Percentiles rank a stretch among this genome's conserved stretches.
Evolutionary conservation across 352 stramenopile genomes (phyloP).

Genomic region (Hyaloperonospora arabidopsidis): DNA sequence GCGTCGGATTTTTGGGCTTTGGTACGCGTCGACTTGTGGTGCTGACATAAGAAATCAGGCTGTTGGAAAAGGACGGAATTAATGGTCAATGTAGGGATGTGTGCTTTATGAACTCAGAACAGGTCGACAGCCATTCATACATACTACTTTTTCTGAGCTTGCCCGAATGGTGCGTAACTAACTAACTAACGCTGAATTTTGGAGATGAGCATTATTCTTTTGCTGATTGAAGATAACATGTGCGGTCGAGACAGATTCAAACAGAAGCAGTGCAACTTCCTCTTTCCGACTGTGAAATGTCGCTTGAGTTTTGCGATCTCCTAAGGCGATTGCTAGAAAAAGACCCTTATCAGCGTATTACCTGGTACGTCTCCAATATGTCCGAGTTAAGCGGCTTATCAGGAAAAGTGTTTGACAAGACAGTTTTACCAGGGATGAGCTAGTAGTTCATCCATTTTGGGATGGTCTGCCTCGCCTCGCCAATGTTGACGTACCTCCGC

Average conservation of each 20-base stretch:
- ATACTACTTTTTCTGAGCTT: slow-evolving; percentile 67
- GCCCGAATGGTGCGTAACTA: slow-evolving; percentile 45
- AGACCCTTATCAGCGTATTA: slow-evolving; percentile 65
- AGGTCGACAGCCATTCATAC: slow-evolving; percentile 56
- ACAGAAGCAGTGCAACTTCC: slow-evolving; percentile 41
- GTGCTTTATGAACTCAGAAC: slow-evolving; percentile 72
- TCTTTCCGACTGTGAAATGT: slow-evolving; percentile 42
- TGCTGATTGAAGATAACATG: background rate
- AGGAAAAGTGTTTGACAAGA: slow-evolving; percentile 9
- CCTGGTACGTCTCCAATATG: slow-evolving; percentile 37
- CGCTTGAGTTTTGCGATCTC: slow-evolving; percentile 47
- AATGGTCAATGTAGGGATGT: slow-evolving; percentile 40
- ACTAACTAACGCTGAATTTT: background rate
- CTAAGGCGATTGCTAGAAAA: slow-evolving; percentile 53
- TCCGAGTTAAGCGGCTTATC: background rate
- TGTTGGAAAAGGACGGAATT: background rate
- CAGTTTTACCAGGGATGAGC: slow-evolving; percentile 39
- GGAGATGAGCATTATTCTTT: background rate
- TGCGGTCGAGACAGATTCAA: slow-evolving; percentile 48
- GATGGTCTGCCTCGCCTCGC: slow-evolving; percentile 19
- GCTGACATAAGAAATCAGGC: background rate
- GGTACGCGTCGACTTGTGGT: slow-evolving; percentile 21
- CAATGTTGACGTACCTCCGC: slow-evolving; percentile 38
- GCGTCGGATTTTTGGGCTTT: slow-evolving; percentile 85
- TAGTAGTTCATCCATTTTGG: slow-evolving; percentile 73